Base-by-base conservation (phyloP, 2,329 filamentous ascomycete species). In the Chaetomiaceae sp. region DNA sequence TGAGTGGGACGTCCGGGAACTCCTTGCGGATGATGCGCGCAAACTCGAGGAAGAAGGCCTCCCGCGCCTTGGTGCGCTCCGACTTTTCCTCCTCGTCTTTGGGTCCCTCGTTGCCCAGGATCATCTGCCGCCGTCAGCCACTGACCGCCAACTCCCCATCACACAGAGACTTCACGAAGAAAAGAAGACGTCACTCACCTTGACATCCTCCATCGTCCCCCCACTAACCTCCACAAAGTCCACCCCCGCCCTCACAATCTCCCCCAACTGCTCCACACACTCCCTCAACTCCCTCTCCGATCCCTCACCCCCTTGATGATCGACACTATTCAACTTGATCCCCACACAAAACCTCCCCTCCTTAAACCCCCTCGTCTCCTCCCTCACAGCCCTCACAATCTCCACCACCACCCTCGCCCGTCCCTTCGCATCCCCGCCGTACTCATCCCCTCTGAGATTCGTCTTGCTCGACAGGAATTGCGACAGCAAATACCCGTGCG, bases 221-320 rank as follows among this genome's bases (percentile, higher is more conserved):
- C 85, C 86, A 17, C 78, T 82, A 23, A 89, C 76, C 66, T 89
- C 85, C 2, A 89, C 68, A 59, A 87, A 88, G 66, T 89, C 85
- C 1, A 88, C 68, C 5, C 70, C 78, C 36, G 72, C 73, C 5
- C 68, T 69, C 0, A 67, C 66, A 4, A 84, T 74, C 17, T 72
- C 63, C n/a, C 71, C 66, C 9, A 85, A 71, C 63, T 88, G 84
- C 53, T 80, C 75, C 36, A 87, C 68, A 33, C 75, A 79, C 12
- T 82, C 82, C 9, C 75, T 66, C 19, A 81, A 59, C 47, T 69
- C 69, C 57, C 9, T 9, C 25, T n/a, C n/a, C n/a, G n/a, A n/a
- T n/a, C 69, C 66, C 4, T 67, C 64, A 2, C 71, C 66, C 57
- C n/a, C n/a, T n/a, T 82, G 78, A 58, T 79, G 78, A 58, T 85